Base-by-base conservation (phyloP, 768 basidiomycete species). In the Mycena polygramma region DNA sequence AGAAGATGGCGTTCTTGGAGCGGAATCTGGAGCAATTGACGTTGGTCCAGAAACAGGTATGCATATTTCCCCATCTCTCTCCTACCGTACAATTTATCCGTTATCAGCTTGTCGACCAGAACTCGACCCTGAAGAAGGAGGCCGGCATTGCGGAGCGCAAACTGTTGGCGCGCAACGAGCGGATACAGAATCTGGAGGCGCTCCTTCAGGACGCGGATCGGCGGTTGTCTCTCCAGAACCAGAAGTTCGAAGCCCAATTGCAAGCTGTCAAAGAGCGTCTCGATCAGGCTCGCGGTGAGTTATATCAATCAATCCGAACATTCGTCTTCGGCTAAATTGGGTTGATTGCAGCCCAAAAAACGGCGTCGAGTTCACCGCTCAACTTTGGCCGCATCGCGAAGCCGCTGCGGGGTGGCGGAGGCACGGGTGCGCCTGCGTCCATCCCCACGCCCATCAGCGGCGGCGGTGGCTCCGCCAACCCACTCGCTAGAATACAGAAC, bases 1-100 rank as follows among this genome's bases (percentile, higher is more conserved):
- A 97, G 89, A 98, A 99, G 89, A 97, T 99, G 94, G 94, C 96
- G 15, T 98, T 98, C 89, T 82, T 99, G 63, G 96, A 98, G 79
- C 93, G 97, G 61, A 99, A 99, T 78, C 84, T 99, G 61, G 97
- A 98, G 77, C 95, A 97, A 78, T 83, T 99, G 73, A 97, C 96
- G 35, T 82, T 95, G 61, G 96, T 99, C 24, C 98, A 99, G 88
- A 98, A 98, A 81, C 96, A 98, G 91, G 97, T 93, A 71, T 60
- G 86, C 77, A 39, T 58, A 61, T 60, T n/a, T 35, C 45, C 45
- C 45, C 41, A 41, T 41, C 35, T 20, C 24, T 48, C 22, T 61
- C 19, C 59, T 74, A 69, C 57, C 53, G 60, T 70, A 60, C 57
- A 70, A 73, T 76, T 30, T 74, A 61, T 59, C 51, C 57, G 57